Percentiles rank a stretch among this genome's conserved stretches.
Evolutionary conservation across 768 basidiomycete species (phyloP).

Genomic region (Hysterangium stoloniferum): DNA sequence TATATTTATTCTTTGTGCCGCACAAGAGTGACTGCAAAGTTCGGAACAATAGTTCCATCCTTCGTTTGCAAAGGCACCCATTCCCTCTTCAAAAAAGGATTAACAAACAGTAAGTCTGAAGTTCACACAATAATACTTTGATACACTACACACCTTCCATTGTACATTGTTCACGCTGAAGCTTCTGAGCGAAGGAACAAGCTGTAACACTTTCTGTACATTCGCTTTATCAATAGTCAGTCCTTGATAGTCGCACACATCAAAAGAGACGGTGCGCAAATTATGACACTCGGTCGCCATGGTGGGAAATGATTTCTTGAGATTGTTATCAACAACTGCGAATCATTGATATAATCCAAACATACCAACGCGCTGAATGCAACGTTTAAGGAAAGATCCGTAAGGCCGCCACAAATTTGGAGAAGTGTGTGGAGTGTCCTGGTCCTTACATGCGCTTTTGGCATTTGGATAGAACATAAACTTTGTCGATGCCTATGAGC

Average conservation of each 20-base stretch:
- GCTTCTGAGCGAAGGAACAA: neutral
- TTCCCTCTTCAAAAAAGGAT: neutral
- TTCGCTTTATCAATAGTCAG: neutral
- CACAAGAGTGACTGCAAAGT: conserved; percentile 1
- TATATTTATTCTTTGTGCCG: too few relatives aligned
- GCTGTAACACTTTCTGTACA: neutral
- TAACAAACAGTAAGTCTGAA: neutral
- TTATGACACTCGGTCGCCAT: neutral
- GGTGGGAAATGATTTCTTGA: neutral
- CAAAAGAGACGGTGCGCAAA: neutral
- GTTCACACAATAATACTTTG: neutral
- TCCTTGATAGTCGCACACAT: neutral
- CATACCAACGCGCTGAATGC: neutral
- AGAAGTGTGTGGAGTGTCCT: neutral
- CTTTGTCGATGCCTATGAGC: conserved; percentile 22
- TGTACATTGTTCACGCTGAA: neutral
- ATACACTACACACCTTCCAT: conserved; percentile 4
- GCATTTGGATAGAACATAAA: neutral
- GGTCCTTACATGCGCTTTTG: neutral
- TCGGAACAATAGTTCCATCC: neutral
- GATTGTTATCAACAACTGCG: neutral
- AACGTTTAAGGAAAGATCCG: neutral
- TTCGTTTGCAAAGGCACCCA: neutral
- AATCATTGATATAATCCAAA: neutral
- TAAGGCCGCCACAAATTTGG: neutral